A percentile compares a stretch with the other conserved stretches of the same genome.
phyloP scores from a whole-genome alignment of 1,139 yeast species.

The Arxiozyma slooffiae region DNA sequence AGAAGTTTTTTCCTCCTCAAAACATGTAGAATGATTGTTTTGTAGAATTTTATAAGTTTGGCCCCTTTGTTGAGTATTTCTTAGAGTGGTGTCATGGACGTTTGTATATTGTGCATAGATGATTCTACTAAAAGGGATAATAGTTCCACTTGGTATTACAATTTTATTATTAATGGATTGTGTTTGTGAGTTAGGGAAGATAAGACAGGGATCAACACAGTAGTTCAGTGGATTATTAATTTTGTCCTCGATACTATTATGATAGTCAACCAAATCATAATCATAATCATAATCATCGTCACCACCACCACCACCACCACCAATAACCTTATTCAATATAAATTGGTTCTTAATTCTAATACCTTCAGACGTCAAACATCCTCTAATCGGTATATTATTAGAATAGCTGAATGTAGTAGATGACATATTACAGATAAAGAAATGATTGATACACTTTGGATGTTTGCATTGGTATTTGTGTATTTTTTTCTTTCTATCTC shows the following conservation, averaged over 20 bases:
- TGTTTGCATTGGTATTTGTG: no score
- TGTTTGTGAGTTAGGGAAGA: background rate
- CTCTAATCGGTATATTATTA: background rate
- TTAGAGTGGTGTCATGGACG: background rate
- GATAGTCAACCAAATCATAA: background rate
- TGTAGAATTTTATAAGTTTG: background rate
- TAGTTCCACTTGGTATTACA: constrained; percentile 14
- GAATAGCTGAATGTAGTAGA: background rate
- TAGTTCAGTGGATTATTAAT: background rate
- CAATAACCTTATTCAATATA: background rate
- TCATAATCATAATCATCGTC: background rate
- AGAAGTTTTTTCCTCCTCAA: constrained; percentile 1
- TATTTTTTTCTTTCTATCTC: no score
- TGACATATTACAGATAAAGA: no score
- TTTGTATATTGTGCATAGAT: constrained; percentile 19
- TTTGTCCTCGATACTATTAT: no score
- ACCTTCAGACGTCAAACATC: background rate
- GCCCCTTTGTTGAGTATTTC: background rate
- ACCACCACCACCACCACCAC: no score
- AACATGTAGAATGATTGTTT: background rate
- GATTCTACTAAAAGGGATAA: constrained; percentile 28
- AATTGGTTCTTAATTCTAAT: constrained; percentile 1
- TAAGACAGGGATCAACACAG: background rate
- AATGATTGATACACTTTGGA: no score
- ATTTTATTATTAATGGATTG: background rate